Evolutionary conservation across 192 early-diverging fungal genomes (phyloP).

Genomic region (Coemansia sp.): DNA sequence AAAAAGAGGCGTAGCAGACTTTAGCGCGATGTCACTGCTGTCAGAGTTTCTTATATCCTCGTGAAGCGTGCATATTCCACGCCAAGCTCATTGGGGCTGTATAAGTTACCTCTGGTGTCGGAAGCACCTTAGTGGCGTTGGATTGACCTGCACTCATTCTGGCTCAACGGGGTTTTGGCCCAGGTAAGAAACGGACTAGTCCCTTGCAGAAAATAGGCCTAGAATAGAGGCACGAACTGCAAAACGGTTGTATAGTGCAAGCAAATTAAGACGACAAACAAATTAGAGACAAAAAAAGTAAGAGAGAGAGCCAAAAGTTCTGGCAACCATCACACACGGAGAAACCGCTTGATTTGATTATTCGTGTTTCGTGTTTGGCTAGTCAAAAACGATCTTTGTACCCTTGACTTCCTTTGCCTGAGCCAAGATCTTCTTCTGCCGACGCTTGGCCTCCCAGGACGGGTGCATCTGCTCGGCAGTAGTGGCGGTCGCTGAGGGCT

Average conservation of each 20-base stretch:
- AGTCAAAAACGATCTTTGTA: slow-evolving; percentile 58
- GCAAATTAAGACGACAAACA: neutral
- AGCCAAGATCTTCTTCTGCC: slow-evolving; percentile 45
- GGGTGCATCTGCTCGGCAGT: slow-evolving; percentile 31
- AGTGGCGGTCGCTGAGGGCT: slow-evolving; percentile 14
- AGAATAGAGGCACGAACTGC: neutral
- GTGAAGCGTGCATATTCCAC: neutral
- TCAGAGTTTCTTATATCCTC: neutral
- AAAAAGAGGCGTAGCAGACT: neutral
- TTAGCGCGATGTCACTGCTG: neutral
- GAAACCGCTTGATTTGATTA: neutral
- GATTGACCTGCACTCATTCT: neutral
- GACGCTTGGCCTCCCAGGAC: slow-evolving; percentile 56
- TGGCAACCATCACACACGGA: neutral
- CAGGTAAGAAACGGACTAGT: neutral
- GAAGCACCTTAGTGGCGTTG: neutral
- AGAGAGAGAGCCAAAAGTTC: neutral
- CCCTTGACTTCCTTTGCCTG: slow-evolving; percentile 59
- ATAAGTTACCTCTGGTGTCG: slow-evolving; percentile 1
- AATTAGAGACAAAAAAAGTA: neutral
- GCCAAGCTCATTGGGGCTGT: neutral
- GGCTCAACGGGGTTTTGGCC: neutral
- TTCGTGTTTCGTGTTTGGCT: neutral
- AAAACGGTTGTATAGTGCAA: neutral
- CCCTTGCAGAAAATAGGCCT: neutral